A percentile compares a stretch with the other conserved stretches of the same genome.
Evolutionary conservation across 169 alveolate genomes (phyloP).

Genomic region (Plasmodium yoelii): DNA sequence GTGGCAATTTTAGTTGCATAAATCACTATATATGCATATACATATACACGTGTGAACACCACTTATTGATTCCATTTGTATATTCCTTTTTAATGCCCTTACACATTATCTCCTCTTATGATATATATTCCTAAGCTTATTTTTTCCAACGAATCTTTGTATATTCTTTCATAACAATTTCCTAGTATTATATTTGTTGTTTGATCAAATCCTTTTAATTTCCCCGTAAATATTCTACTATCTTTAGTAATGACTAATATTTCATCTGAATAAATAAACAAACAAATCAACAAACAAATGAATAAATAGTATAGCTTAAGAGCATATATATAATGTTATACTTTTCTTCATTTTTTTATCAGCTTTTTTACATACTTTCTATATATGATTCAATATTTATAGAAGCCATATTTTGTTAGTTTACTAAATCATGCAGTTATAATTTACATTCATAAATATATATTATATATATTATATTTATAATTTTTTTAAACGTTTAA

Average conservation of each 20-base stretch:
- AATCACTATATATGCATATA: not conserved
- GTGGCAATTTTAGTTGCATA: not conserved
- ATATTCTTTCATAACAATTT: conserved; percentile 90
- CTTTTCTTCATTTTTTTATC: not conserved
- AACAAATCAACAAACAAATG: conserved; percentile 28
- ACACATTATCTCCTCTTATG: conserved; percentile 90
- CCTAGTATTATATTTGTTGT: conserved; percentile 89
- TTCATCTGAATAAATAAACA: no score
- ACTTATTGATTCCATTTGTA: not conserved
- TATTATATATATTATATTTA: conserved; percentile 6
- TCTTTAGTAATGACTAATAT: conserved; percentile 90
- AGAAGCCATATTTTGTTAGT: conserved; percentile 37
- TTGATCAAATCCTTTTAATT: conserved; percentile 92
- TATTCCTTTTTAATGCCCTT: conserved; percentile 6
- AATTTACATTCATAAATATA: not conserved
- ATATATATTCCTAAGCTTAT: conserved; percentile 88
- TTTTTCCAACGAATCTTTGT: conserved; percentile 87
- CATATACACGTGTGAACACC: no score
- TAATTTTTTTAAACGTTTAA: not conserved
- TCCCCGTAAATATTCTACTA: conserved; percentile 91
- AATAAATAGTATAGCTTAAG: not conserved
- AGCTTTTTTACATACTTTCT: conserved; percentile 35
- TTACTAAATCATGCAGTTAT: not conserved
- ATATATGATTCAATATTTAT: conserved; percentile 65
- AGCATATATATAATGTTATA: not conserved